A percentile compares a stretch with the other conserved stretches of the same genome.
These are phyloP conservation scores for Coemansia sp. DNA, from an alignment of 192 early-diverging fungal genomes.

Conservation along the genomic window DNA sequence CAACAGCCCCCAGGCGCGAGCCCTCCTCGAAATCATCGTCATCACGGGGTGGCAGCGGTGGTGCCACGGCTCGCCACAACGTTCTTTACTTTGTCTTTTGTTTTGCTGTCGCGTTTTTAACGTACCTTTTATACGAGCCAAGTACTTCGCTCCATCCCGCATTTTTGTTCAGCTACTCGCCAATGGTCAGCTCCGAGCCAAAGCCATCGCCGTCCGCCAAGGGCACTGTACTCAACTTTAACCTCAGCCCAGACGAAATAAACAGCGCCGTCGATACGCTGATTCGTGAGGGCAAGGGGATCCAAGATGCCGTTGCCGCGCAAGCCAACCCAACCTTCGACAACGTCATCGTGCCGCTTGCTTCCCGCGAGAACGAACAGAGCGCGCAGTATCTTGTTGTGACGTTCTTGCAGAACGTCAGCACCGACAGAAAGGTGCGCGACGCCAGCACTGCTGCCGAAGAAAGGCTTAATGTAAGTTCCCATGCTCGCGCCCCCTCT, in stretches of 20 bases:
- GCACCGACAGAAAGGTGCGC: slow-evolving; percentile 63
- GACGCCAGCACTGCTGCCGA: slow-evolving; percentile 70
- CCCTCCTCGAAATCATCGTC: background rate
- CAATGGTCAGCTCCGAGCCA: slow-evolving; percentile 4
- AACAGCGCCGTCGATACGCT: slow-evolving; percentile 14
- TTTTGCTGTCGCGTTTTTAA: background rate
- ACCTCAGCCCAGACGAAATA: slow-evolving; percentile 39
- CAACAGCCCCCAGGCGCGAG: background rate
- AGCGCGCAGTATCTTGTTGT: slow-evolving; percentile 33
- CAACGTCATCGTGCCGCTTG: slow-evolving; percentile 50
- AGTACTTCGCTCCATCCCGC: background rate
- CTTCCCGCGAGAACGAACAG: slow-evolving; percentile 41
- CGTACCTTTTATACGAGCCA: background rate
- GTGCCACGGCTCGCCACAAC: background rate
- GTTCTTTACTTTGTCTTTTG: background rate
- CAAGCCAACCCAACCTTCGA: slow-evolving; percentile 51
- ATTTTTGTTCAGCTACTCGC: slow-evolving; percentile 3
- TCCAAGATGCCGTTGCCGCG: slow-evolving; percentile 46
- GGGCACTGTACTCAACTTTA: slow-evolving; percentile 52
- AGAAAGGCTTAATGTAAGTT: slow-evolving; percentile 58
- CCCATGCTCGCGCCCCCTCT: background rate
- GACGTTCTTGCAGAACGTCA: slow-evolving; percentile 52
- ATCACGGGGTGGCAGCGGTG: background rate
- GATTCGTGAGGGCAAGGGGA: slow-evolving; percentile 39
- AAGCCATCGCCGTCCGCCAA: slow-evolving; percentile 10